phyloP scores from a whole-genome alignment of 2,329 filamentous ascomycete genomes.

The Diplodia corticola region DNA sequence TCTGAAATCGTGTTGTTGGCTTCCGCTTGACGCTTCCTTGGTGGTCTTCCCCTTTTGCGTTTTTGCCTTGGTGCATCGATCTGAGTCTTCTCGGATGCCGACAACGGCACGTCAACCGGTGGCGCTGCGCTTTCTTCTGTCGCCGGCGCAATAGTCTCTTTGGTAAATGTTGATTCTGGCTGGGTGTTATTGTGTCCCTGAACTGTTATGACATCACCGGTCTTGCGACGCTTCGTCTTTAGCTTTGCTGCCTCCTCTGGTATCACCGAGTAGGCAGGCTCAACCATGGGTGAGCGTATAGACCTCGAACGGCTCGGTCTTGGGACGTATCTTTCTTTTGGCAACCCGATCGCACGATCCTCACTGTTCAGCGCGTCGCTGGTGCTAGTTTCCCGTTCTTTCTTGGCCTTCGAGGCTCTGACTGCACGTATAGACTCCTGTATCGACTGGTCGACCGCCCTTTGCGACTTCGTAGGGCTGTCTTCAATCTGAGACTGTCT shows the following conservation, averaged over 20 bases:
- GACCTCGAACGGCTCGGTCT: conserved; percentile 41
- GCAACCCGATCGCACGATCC: conserved; percentile 31
- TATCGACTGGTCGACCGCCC: conserved; percentile 23
- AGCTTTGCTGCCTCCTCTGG: conserved; percentile 32
- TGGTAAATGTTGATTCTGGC: neutral
- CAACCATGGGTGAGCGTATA: conserved; percentile 27
- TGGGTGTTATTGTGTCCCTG: neutral
- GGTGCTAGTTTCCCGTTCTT: conserved; percentile 7
- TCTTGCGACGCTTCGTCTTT: conserved; percentile 31
- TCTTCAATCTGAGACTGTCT: neutral
- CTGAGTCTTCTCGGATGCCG: neutral
- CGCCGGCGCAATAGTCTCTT: neutral
- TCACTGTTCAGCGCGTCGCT: conserved; percentile 26
- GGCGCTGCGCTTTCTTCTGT: neutral
- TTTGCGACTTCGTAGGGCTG: neutral
- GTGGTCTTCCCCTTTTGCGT: conserved; percentile 20
- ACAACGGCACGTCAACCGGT: neutral
- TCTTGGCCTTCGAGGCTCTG: neutral
- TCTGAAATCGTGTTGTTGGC: neutral
- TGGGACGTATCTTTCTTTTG: conserved; percentile 39
- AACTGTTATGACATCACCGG: conserved; percentile 22
- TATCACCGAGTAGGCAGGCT: conserved; percentile 34
- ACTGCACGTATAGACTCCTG: conserved; percentile 20
- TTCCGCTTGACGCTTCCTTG: neutral
- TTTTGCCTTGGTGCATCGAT: neutral